Base-by-base conservation (phyloP, 2,329 filamentous ascomycete species). In the Didymella arachidicola region DNA sequence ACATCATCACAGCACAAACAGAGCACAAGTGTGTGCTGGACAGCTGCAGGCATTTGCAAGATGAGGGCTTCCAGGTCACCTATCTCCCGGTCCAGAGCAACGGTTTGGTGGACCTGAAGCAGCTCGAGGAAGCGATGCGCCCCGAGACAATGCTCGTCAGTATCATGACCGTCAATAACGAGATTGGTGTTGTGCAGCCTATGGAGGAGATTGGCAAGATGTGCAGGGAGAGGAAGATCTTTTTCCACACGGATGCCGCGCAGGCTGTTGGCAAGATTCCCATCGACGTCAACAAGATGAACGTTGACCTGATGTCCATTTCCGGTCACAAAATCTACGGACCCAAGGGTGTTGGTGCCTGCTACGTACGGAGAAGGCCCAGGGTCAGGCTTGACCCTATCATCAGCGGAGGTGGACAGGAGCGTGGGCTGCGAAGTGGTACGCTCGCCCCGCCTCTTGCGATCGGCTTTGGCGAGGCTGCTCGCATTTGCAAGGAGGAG, bases 191-290 rank as follows among this genome's bases (percentile, higher is more conserved):
- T n/a, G 96, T 99, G 58, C 95, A 99, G 79, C 95, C 95, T 0
- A 80, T 99, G 58, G 91, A 92, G 69, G 87, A 97, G 80, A 99
- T 99, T 75, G 95, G 95, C 72, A 90, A 89, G 79, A 82, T 99
- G 14, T 99, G 95, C 79, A 88, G 95, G 49, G 85, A 87, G 53
- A 95, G 92, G 79, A 97, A 97, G 82, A 84, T 97, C 43, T 99
- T 97, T 80, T 99, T 99, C 86, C 95, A 99, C 80, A 96, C 93
- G 25, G 95, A 99, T 77, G 95, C 85, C 50, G 95, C 95, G 1
- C 95, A 99, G 81, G 95, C 95, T 16, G 93, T 98, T n/a, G 95
- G 95, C 74, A 99, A 99, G 83, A 97, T 99, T 48, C 92, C 93
- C 0, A 82, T 99, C 46, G 93, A 97, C 71, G 95, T 99, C 73